Conservation (phyloP, 1,284 basidiomycete genomes). For the Ganoderma lingzhi region DNA sequence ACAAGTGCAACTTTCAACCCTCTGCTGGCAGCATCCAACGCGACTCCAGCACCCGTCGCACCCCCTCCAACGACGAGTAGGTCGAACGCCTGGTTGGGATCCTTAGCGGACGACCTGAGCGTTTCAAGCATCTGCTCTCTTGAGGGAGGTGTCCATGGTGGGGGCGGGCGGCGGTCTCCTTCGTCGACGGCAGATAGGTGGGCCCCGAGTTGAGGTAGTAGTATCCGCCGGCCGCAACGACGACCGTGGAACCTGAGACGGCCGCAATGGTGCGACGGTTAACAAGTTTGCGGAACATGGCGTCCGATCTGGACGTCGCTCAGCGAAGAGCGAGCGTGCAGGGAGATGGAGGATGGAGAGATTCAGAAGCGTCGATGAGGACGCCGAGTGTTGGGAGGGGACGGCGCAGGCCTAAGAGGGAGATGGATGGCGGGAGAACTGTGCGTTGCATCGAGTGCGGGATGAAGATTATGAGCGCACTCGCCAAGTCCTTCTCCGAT, state of each 20-base stretch:
- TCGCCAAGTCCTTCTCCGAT: neutral
- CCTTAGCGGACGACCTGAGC: conserved; percentile 54
- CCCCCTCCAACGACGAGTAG: conserved; percentile 92
- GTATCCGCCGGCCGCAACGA: conserved; percentile 67
- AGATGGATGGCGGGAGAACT: neutral
- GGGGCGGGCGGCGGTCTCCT: conserved; percentile 71
- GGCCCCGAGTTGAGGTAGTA: conserved; percentile 77
- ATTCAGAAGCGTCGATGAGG: conserved; percentile 1
- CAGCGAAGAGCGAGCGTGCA: conserved; percentile 27
- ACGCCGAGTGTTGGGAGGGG: conserved; percentile 11
- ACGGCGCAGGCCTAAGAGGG: neutral
- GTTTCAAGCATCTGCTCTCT: conserved; percentile 68
- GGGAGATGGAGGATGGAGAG: conserved; percentile 1
- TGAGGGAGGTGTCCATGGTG: conserved; percentile 79
- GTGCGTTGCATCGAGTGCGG: neutral
- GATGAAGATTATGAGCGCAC: conserved; percentile 11
- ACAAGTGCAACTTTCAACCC: conserved; percentile 95
- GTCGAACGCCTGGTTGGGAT: conserved; percentile 67
- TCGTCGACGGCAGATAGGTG: conserved; percentile 66
- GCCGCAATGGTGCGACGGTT: conserved; percentile 61
- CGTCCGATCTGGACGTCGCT: conserved; percentile 21
- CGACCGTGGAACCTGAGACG: conserved; percentile 57
- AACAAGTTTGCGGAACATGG: conserved; percentile 56
- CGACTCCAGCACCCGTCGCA: conserved; percentile 94
- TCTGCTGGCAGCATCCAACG: conserved; percentile 92